Evolutionary conservation across 176 grass and related monocot genomes (phyloP), one percentile per base, ranked within the genome.

Genomic region (Tillandsia fasciculata): DNA sequence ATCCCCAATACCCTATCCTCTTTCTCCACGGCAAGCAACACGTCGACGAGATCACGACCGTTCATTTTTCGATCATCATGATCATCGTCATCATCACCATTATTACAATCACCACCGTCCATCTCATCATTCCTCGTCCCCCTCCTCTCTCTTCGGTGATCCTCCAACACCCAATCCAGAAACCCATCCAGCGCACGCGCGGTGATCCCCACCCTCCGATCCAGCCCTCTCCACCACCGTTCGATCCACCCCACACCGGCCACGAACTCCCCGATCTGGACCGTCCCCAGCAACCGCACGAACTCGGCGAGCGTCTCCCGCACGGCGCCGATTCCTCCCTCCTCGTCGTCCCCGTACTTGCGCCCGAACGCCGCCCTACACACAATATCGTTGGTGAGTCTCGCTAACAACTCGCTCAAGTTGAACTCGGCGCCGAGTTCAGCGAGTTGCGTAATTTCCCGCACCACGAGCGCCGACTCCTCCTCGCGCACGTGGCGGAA

Each of bases 211-310:
- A 63, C 48, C 61, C 27, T 86, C 10, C 11, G 22, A 5, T 83
- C 61, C 14, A 66, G 7, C 0, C 87, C 79, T 2, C 12, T 26
- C 27, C 72, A 8, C 5, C 29, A 15, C 5, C 29, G 11, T 76
- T 91, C 88, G 11, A 87, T 47, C 83, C 83, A 91, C 12, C 82
- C 72, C 42, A 91, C 53, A 54, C 80, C 77, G 12, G 84, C 77
- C 65, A 84, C 7, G 15, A 75, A 14, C 20, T 91, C 83, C 10
- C 63, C 84, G 0, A 84, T 1, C 2, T 75, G 70, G 14, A 2
- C 9, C 48, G 28, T 84, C 74, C 48, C 78, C 70, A 67, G 61
- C 22, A 79, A 18, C 51, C 20, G 63, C 2, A 11, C 49, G 18
- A 12, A 49, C 28, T 80, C 64, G 8, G 28, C 1, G 63, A 73